Percentiles rank a stretch among this genome's conserved stretches.
Evolutionary conservation across 257 asterid species (phyloP).

Genomic region (Solanum paucissectum): DNA sequence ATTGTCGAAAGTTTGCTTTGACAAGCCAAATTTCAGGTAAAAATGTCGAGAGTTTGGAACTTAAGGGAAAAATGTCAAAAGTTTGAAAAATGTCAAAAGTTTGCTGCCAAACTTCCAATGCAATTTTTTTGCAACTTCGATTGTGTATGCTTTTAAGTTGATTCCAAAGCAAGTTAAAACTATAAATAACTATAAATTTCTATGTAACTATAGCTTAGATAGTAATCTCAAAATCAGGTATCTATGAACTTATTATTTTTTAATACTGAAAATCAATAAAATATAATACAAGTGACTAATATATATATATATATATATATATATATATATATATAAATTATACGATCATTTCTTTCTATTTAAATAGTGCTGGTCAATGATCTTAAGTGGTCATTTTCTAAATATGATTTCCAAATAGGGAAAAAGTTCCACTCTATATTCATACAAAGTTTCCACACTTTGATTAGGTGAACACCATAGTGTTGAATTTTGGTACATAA

Average conservation of each 20-base stretch:
- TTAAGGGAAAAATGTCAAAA: not conserved
- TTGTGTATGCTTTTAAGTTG: not conserved
- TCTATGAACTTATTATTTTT: fast-evolving
- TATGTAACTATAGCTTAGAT: not conserved
- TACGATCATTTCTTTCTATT: not conserved
- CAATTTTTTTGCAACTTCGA: not conserved
- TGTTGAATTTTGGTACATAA: not conserved
- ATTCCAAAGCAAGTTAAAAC: not conserved
- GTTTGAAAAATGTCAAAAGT: not conserved
- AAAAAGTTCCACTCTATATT: not conserved
- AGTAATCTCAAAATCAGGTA: not conserved
- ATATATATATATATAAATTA: not conserved
- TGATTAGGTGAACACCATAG: not conserved
- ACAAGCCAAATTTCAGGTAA: not conserved
- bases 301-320: not conserved
- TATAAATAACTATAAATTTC: not conserved
- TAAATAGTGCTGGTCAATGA: not conserved
- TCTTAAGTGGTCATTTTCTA: not conserved
- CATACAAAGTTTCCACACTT: not conserved
- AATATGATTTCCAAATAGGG: not conserved
- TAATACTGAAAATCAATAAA: not conserved
- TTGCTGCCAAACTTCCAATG: not conserved
- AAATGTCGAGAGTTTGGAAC: not conserved
- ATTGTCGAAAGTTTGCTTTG: too few species aligned
- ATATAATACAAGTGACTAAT: not conserved